A percentile compares a stretch with the other conserved stretches of the same genome.
Evolutionary conservation across 106 monocot species (phyloP).

Genomic region (Agapanthus africanus): DNA sequence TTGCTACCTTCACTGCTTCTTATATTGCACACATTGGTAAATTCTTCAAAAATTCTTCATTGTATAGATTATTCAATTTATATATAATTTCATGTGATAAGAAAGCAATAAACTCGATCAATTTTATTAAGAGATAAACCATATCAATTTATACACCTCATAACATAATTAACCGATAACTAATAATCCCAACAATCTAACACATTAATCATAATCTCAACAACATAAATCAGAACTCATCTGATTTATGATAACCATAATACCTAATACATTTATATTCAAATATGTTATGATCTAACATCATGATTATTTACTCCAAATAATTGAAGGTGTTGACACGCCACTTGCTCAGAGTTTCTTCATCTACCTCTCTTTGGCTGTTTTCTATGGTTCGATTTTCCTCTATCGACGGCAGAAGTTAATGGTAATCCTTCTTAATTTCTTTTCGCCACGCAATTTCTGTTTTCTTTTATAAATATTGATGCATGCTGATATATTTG

Average conservation of each 20-base stretch:
- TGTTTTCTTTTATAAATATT: background rate
- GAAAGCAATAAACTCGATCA: too few species aligned
- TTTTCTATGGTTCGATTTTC: slow-evolving; percentile 29
- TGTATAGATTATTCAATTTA: background rate
- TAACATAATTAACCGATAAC: too few species aligned
- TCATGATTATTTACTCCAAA: background rate
- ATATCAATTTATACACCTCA: too few species aligned
- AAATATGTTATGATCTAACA: background rate
- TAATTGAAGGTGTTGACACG: slow-evolving; percentile 47
- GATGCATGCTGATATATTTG: background rate
- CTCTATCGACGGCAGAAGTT: slow-evolving; percentile 21
- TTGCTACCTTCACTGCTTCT: slow-evolving; percentile 56
- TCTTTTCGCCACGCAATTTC: background rate
- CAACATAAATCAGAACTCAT: too few species aligned
- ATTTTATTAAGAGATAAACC: too few species aligned
- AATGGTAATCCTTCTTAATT: slow-evolving; percentile 8
- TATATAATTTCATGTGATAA: too few species aligned
- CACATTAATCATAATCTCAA: too few species aligned
- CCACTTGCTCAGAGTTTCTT: slow-evolving; percentile 64
- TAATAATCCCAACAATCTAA: too few species aligned
- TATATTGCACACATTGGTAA: slow-evolving; percentile 51
- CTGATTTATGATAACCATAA: too few species aligned
- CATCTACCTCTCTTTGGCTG: slow-evolving; percentile 28
- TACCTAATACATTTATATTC: too few species aligned
- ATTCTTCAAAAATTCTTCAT: background rate